Conservation (phyloP, 108 stramenopile genomes). For the Cyclotella kingstonii region DNA sequence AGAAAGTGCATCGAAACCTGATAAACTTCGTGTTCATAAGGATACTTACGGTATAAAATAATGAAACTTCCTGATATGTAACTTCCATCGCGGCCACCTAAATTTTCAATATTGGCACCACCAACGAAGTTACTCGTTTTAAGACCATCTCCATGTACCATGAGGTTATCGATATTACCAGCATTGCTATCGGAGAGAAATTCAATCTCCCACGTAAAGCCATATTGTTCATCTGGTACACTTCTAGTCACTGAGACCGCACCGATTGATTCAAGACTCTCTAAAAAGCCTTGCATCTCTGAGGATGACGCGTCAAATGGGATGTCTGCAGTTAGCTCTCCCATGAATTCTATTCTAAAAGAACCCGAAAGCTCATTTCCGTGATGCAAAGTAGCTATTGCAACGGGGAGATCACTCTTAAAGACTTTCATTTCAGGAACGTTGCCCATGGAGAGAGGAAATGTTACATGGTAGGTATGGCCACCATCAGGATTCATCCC, state of each 20-base stretch:
- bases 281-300: constrained; percentile 49
- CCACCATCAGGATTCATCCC: constrained; percentile 51
- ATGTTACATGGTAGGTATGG: constrained; percentile 69
- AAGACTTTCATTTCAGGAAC: constrained; percentile 64
- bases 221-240: constrained; percentile 46
- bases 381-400: constrained; percentile 54
- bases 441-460: constrained; percentile 64
- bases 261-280: constrained; percentile 54
- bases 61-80: constrained; percentile 37
- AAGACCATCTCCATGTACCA: constrained; percentile 44
- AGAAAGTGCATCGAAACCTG: too few species aligned
- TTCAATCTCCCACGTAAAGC: constrained; percentile 57
- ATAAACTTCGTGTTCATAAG: too few species aligned
- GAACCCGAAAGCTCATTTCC: constrained; percentile 72
- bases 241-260: constrained; percentile 56
- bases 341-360: constrained; percentile 63
- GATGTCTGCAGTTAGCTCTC: constrained; percentile 62
- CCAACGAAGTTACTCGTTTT: constrained; percentile 40
- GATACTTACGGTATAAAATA: constrained; percentile 26
- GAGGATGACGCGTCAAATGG: constrained; percentile 57
- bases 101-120: constrained; percentile 33
- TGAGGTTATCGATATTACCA: constrained; percentile 51
- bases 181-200: constrained; percentile 64
- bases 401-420: constrained; percentile 53
- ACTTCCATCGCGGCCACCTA: constrained; percentile 39